Evolutionary conservation across 2,329 filamentous ascomycete genomes (phyloP), one percentile per base, ranked within the genome.

Genomic region (Sarocladium strictum): DNA sequence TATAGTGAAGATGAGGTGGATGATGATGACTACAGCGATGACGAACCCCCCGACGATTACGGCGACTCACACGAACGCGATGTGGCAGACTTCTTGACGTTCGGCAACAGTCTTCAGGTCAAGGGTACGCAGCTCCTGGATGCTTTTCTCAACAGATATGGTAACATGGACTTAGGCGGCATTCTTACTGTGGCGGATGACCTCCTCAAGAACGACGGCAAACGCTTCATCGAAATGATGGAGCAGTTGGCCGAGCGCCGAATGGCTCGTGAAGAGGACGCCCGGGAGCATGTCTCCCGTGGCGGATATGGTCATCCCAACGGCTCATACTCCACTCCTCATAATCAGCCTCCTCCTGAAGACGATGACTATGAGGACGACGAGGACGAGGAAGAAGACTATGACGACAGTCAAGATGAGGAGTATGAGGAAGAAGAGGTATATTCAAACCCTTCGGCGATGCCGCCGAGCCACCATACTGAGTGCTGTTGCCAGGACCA

Each of bases 171-270:
- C 65, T 71, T 81, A 90, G 92, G 94, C 77, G 95, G 94, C 68
- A 97, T 99, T 72, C 85, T 99, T 69, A 99, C 94, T 61, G 94
- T 99, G 67, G 94, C 94, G 70, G 94, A 99, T 77, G 94, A 99
- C 74, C 80, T 99, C 61, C 82, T 99, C 59, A 97, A 97, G 72
- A 99, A 99, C 72, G 94, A 99, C 72, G 94, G 94, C 65, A 96
- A 96, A 72, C 96, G 96, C 67, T 99, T 99, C 75, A 99, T 99
- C 72, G 94, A 99, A 70, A 99, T 99, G 94, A 99, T 99, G 94
- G 94, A 99, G 71, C 93, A 97, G 74, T 81, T 99, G 64, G 94
- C 94, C 35, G 94, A 99, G 74, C 89, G 93, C 64, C 85, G 94
- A 64, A 97, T 99, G 93, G 90, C 92, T 67, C 87, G 94, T 62